These are phyloP conservation scores for Endocladia muricata DNA, from an alignment of 31 red algal species.

Conservation along the genomic window DNA sequence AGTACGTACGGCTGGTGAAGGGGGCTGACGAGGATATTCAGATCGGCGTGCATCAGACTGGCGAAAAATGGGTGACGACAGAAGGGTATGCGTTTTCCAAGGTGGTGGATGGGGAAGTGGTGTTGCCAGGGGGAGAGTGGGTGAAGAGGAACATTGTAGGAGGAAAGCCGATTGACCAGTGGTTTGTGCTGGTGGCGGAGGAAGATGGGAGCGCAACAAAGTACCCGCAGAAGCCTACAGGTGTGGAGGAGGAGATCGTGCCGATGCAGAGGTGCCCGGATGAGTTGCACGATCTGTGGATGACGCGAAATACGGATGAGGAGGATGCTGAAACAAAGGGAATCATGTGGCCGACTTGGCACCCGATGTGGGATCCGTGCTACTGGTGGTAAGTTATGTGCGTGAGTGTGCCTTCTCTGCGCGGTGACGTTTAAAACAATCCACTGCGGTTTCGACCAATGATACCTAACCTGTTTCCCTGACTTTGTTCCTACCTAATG, in stretches of 20 bases:
- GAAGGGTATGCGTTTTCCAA: slow-evolving; percentile 26
- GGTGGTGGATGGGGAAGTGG: background rate
- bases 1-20: slow-evolving; percentile 20
- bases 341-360: slow-evolving; percentile 51
- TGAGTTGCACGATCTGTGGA: slow-evolving; percentile 53
- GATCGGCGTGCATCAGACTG: slow-evolving; percentile 46
- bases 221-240: background rate
- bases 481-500: background rate
- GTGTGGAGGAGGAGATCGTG: slow-evolving; percentile 6
- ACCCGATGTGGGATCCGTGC: slow-evolving; percentile 60
- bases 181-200: slow-evolving; percentile 34
- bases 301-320: slow-evolving; percentile 46
- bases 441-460: too few relatives aligned
- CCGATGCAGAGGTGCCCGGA: slow-evolving; percentile 35
- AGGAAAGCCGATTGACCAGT: background rate
- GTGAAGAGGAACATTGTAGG: background rate
- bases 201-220: slow-evolving; percentile 28
- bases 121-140: background rate
- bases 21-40: slow-evolving; percentile 3
- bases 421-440: too few relatives aligned
- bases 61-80: slow-evolving; percentile 4
- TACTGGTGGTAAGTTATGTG: slow-evolving; percentile 79
- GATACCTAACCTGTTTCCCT: too few relatives aligned
- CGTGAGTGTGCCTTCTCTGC: too few relatives aligned
- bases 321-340: slow-evolving; percentile 42